phyloP scores from a whole-genome alignment of 106 monocot species.

The Dendrobium chrysotoxum region DNA sequence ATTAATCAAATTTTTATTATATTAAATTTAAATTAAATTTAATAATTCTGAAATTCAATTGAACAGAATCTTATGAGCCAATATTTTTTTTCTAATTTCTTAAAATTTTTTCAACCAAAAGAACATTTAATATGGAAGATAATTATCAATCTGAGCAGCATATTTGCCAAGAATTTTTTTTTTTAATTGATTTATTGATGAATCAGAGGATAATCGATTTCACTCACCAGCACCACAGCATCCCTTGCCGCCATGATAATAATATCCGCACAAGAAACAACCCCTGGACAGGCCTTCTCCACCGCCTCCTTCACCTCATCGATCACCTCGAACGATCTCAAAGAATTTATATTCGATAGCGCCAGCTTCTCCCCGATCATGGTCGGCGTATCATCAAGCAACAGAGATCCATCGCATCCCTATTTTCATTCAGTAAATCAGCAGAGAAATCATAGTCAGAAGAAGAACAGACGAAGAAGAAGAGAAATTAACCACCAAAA shows the following conservation, averaged over 20 bases:
- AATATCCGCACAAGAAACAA: slow-evolving; percentile 89
- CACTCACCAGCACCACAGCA: slow-evolving; percentile 67
- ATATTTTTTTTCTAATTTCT: too few species aligned
- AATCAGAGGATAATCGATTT: too few species aligned
- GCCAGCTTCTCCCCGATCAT: slow-evolving; percentile 80
- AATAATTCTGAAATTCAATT: too few species aligned
- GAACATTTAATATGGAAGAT: too few species aligned
- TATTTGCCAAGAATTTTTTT: too few species aligned
- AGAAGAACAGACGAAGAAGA: neutral
- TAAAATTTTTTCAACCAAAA: too few species aligned
- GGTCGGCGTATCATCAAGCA: slow-evolving; percentile 62
- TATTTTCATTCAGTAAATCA: neutral
- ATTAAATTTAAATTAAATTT: too few species aligned
- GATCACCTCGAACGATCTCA: slow-evolving; percentile 72
- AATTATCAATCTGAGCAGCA: too few species aligned
- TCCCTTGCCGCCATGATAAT: slow-evolving; percentile 86
- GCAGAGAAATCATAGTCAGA: neutral
- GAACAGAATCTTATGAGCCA: too few species aligned
- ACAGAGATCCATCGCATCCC: slow-evolving; percentile 82
- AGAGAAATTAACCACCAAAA: neutral
- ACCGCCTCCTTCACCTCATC: slow-evolving; percentile 71
- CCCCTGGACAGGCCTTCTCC: slow-evolving; percentile 57
- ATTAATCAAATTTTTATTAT: too few species aligned
- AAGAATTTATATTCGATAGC: slow-evolving; percentile 73
- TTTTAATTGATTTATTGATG: too few species aligned